These are phyloP conservation scores for Phytophthora melonis DNA, from an alignment of 352 stramenopile genomes.

Conservation along the genomic window DNA sequence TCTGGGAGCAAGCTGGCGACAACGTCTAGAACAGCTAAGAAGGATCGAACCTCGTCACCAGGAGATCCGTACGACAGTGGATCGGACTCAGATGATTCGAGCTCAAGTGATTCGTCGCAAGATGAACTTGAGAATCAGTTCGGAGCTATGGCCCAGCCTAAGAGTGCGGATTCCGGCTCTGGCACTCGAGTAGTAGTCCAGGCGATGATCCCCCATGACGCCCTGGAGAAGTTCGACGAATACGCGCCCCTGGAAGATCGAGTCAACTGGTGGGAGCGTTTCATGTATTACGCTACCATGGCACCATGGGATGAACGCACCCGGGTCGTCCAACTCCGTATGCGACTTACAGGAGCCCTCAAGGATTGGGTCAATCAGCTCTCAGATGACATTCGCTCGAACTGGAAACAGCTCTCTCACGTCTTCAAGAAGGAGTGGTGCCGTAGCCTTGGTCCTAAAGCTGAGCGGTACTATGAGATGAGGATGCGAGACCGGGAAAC, in stretches of 20 bases:
- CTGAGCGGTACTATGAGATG: neutral
- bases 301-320: slow-evolving; percentile 4
- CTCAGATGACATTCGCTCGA: neutral
- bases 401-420: neutral
- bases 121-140: neutral
- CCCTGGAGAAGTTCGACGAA: neutral
- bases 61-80: too few relatives aligned
- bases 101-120: too few relatives aligned
- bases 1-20: too few relatives aligned
- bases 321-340: neutral
- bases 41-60: too few relatives aligned
- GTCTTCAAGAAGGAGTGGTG: neutral
- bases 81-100: too few relatives aligned
- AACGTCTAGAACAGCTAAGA: too few relatives aligned
- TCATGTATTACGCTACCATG: slow-evolving; percentile 10
- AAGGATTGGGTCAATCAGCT: neutral
- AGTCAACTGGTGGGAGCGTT: slow-evolving; percentile 11
- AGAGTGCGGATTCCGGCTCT: neutral
- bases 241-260: neutral
- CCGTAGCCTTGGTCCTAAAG: neutral
- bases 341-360: neutral
- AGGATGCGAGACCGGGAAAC: neutral
- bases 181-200: neutral
- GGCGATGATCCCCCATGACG: slow-evolving; percentile 2
- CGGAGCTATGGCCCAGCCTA: neutral